A percentile compares a stretch with the other conserved stretches of the same genome.
Evolutionary conservation across 2,329 filamentous ascomycete genomes (phyloP).

Genomic region (Alternaria incomplexa): DNA sequence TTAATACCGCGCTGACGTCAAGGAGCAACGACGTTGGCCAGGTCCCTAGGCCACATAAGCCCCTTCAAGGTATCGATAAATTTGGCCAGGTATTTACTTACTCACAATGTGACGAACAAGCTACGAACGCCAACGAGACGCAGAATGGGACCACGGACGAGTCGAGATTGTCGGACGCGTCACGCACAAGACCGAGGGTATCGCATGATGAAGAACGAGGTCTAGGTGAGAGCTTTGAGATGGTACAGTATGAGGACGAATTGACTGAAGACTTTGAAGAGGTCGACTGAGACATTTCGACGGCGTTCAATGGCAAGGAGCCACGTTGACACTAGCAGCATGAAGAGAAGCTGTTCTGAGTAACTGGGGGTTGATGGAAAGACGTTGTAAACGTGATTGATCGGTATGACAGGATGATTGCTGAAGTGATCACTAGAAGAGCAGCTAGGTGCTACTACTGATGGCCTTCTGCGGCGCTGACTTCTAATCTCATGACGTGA

Average conservation of each 20-base stretch:
- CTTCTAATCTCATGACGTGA: neutral
- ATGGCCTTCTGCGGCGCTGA: neutral
- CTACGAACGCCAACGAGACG: neutral
- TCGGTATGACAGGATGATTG: neutral
- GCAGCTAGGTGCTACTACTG: neutral
- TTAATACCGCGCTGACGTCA: neutral
- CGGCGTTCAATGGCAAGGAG: neutral
- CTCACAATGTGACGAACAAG: neutral
- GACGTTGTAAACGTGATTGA: neutral
- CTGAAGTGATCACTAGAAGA: neutral
- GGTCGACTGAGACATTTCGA: neutral
- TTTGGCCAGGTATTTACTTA: too few relatives aligned
- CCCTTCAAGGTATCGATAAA: neutral
- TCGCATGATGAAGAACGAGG: neutral
- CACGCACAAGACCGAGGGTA: too few relatives aligned
- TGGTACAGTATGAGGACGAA: neutral
- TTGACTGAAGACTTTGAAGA: neutral
- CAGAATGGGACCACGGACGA: neutral
- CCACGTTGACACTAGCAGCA: neutral
- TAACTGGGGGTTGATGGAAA: neutral
- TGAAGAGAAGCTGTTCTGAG: neutral
- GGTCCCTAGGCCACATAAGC: neutral
- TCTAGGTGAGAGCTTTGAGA: neutral
- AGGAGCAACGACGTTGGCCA: neutral
- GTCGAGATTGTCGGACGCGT: too few relatives aligned